phyloP scores from a whole-genome alignment of 2,329 filamentous ascomycete genomes.

The Talaromyces sp. region DNA sequence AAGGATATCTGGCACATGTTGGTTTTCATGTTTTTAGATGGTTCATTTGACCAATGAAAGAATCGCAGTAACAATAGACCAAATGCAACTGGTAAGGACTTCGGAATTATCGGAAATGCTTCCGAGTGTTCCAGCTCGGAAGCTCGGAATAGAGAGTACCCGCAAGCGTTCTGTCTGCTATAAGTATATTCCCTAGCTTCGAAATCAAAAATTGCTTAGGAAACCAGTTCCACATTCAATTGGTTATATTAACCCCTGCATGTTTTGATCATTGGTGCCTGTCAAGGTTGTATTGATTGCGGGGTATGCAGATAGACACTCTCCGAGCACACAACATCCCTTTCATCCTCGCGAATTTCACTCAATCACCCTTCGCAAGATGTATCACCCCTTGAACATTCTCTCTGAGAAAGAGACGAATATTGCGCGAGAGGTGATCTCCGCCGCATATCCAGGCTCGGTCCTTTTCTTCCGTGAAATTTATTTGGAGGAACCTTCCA shows the following conservation, averaged over 20 bases:
- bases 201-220: neutral
- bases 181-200: neutral
- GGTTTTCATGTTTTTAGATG: neutral
- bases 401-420: constrained; percentile 30
- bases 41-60: neutral
- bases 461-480: constrained; percentile 45
- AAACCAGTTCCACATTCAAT: neutral
- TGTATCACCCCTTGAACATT: constrained; percentile 25
- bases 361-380: neutral
- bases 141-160: neutral
- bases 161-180: neutral
- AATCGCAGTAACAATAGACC: neutral
- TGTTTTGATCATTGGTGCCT: neutral
- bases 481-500: constrained; percentile 46
- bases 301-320: neutral
- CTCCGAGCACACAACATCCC: neutral
- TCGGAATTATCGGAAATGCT: neutral
- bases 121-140: neutral
- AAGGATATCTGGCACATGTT: too few relatives aligned
- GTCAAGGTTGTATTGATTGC: neutral
- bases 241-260: neutral
- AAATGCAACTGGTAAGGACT: neutral
- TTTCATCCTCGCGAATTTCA: neutral
- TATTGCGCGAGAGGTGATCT: constrained; percentile 27
- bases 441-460: constrained; percentile 22